These are phyloP conservation scores for Kockiozyma suomiensis DNA, from an alignment of 805 yeast species.

Conservation along the genomic window DNA sequence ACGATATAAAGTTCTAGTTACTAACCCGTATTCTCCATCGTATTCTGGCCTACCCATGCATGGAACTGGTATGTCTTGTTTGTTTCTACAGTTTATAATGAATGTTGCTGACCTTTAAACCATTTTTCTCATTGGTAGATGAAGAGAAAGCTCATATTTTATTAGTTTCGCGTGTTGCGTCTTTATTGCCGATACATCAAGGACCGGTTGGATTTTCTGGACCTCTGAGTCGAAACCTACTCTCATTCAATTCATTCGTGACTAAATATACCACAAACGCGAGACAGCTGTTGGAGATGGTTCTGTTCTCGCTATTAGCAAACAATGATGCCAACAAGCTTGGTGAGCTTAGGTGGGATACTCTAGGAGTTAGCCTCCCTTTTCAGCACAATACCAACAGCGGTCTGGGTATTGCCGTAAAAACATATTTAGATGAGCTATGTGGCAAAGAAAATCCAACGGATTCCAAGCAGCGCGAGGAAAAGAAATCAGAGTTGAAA, in stretches of 20 bases:
- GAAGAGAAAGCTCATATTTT: slow-evolving; percentile 44
- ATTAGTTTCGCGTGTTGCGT: slow-evolving; percentile 53
- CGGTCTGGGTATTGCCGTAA: slow-evolving; percentile 61
- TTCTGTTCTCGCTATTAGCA: slow-evolving; percentile 53
- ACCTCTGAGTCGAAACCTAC: slow-evolving; percentile 66
- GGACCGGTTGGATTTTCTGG: slow-evolving; percentile 62
- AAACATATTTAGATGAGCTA: slow-evolving; percentile 53
- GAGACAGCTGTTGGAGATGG: slow-evolving; percentile 58
- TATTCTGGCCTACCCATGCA: slow-evolving; percentile 44
- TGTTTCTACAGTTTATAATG: neutral
- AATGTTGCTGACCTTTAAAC: neutral
- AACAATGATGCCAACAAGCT: slow-evolving; percentile 63
- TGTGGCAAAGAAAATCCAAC: slow-evolving; percentile 27
- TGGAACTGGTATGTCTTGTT: slow-evolving; percentile 26
- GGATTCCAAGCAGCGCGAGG: slow-evolving; percentile 17
- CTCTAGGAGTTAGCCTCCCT: slow-evolving; percentile 57
- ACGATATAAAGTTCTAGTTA: slow-evolving; percentile 33
- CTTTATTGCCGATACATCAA: slow-evolving; percentile 53
- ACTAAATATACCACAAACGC: slow-evolving; percentile 54
- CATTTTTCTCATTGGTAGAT: neutral
- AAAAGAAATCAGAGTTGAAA: slow-evolving; percentile 28
- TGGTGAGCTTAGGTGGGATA: slow-evolving; percentile 57
- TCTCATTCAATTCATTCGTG: slow-evolving; percentile 67
- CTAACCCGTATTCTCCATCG: slow-evolving; percentile 43
- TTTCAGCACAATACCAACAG: slow-evolving; percentile 65